phyloP scores from a whole-genome alignment of 2,329 filamentous ascomycete species.

The Pestalotiopsis sp. region DNA sequence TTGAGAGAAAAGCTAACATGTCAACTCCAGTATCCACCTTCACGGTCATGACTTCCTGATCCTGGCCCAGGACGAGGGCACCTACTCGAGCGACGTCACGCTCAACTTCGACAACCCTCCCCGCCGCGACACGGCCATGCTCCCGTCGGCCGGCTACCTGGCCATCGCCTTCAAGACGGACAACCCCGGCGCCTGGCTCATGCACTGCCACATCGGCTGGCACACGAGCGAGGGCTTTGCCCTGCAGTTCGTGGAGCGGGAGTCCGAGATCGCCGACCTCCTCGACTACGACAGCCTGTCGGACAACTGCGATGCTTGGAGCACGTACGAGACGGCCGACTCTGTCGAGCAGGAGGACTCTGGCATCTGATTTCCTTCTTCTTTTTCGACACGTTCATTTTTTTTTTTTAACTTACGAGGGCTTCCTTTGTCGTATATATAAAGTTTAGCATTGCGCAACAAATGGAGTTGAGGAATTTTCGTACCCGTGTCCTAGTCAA shows the following conservation, averaged over 20 bases:
- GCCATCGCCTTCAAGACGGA: slow-evolving; percentile 53
- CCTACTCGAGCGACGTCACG: slow-evolving; percentile 29
- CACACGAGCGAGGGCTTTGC: slow-evolving; percentile 12
- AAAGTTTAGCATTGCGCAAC: background rate
- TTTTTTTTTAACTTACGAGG: background rate
- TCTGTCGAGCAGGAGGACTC: slow-evolving; percentile 10
- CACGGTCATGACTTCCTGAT: slow-evolving; percentile 49
- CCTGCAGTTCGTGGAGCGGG: slow-evolving; percentile 10
- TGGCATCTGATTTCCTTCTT: slow-evolving; percentile 4
- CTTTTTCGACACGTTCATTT: background rate
- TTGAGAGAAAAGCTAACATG: no score
- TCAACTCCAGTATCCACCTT: background rate
- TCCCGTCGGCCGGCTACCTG: slow-evolving; percentile 49
- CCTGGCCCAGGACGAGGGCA: slow-evolving; percentile 33
- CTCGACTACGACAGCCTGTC: slow-evolving; percentile 8
- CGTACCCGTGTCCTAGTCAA: background rate
- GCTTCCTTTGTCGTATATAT: background rate
- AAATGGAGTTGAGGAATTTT: background rate
- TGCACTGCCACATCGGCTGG: slow-evolving; percentile 16
- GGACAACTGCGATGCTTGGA: slow-evolving; percentile 9
- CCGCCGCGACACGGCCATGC: slow-evolving; percentile 50
- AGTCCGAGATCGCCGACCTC: slow-evolving; percentile 8
- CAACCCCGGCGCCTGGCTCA: slow-evolving; percentile 46
- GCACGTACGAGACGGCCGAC: background rate
- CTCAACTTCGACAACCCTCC: slow-evolving; percentile 47